A percentile compares a stretch with the other conserved stretches of the same genome.
Conservation (phyloP, 805 yeast species). For the Barnettozyma californica region DNA sequence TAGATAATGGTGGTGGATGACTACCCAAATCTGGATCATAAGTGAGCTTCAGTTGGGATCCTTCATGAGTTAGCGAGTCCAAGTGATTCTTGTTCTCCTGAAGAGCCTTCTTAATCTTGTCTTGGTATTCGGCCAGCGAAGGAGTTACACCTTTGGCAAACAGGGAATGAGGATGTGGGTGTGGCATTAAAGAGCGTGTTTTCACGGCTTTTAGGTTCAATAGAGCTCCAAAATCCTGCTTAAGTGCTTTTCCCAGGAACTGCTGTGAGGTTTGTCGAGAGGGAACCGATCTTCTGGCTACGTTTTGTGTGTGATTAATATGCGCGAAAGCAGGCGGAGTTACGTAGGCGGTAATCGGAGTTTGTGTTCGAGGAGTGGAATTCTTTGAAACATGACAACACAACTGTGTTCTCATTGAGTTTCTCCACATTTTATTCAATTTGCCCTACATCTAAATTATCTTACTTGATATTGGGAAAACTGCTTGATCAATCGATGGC, state of each 20-base stretch:
- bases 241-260: background rate
- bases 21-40: slow-evolving; percentile 19
- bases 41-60: slow-evolving; percentile 27
- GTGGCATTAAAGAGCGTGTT: background rate
- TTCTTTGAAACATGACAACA: too few relatives aligned
- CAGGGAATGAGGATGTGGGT: slow-evolving; percentile 1
- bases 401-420: too few relatives aligned
- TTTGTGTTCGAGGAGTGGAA: background rate
- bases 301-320: background rate
- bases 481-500: too few relatives aligned
- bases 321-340: background rate
- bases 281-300: background rate
- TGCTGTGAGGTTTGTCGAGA: background rate
- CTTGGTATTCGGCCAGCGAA: slow-evolving; percentile 4
- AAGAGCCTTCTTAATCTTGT: slow-evolving; percentile 14
- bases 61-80: slow-evolving; percentile 30
- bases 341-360: background rate
- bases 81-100: slow-evolving; percentile 28
- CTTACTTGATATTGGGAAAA: too few relatives aligned
- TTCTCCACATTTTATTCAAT: too few relatives aligned
- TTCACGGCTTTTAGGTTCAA: background rate
- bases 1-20: slow-evolving; percentile 19
- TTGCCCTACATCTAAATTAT: too few relatives aligned
- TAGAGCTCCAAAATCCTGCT: background rate
- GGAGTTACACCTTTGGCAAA: background rate